Conservation (phyloP, 176 grass and related monocot genomes). For the Zizania latifolia region DNA sequence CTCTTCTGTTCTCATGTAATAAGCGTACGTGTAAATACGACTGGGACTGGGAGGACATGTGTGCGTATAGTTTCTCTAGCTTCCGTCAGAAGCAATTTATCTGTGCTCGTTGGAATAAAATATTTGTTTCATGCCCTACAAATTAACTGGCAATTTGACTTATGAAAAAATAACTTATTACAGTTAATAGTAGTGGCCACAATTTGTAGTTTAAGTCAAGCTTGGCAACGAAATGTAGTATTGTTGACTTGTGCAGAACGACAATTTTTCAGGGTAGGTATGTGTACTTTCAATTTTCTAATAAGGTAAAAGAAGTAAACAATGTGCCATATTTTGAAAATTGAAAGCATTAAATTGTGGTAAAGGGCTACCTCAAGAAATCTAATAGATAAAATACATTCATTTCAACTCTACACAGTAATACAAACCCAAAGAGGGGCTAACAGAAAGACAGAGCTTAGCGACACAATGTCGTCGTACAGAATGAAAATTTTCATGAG, state of each 20-base stretch:
- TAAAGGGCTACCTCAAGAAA: not conserved
- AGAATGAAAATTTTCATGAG: no score
- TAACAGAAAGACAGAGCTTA: no score
- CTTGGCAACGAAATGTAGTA: not conserved
- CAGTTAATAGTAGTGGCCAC: not conserved
- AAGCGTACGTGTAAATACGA: not conserved
- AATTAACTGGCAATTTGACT: not conserved
- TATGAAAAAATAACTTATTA: not conserved
- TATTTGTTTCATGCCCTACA: not conserved
- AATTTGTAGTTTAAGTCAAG: not conserved
- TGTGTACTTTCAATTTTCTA: not conserved
- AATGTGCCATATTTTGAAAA: not conserved
- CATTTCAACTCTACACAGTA: not conserved
- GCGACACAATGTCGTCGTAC: no score
- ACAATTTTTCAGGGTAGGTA: not conserved
- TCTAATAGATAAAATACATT: not conserved
- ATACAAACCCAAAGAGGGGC: no score
- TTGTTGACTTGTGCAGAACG: not conserved
- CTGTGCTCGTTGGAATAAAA: not conserved
- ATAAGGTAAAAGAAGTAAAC: not conserved
- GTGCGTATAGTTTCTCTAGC: not conserved
- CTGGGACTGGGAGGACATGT: conserved; percentile 4
- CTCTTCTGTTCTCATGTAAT: not conserved
- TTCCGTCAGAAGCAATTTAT: not conserved
- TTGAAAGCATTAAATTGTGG: not conserved